These are phyloP conservation scores for Aspergillus niger DNA, from an alignment of 2,329 filamentous ascomycete genomes.

Conservation along the genomic window DNA sequence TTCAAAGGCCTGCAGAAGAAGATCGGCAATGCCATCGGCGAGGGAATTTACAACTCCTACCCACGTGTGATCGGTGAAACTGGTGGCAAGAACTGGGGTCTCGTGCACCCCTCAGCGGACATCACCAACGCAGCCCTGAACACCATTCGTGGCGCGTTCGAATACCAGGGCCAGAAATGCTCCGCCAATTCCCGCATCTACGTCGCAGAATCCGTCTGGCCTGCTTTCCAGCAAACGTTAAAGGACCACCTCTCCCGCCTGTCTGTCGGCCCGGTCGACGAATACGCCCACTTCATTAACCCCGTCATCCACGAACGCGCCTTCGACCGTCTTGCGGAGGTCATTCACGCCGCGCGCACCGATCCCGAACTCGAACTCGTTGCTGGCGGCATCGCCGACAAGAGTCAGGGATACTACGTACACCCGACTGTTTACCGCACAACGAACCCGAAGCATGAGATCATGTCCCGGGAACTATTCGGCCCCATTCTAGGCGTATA, in stretches of 20 bases:
- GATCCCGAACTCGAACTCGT: slow-evolving; percentile 74
- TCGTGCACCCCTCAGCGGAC: slow-evolving; percentile 76
- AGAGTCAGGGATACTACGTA: slow-evolving; percentile 73
- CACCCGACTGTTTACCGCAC: slow-evolving; percentile 79
- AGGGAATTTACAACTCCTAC: slow-evolving; percentile 79
- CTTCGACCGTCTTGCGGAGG: slow-evolving; percentile 75
- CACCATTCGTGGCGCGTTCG: slow-evolving; percentile 81
- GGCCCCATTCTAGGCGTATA: slow-evolving; percentile 73
- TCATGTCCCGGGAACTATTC: slow-evolving; percentile 78
- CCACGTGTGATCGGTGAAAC: slow-evolving; percentile 88
- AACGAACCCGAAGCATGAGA: slow-evolving; percentile 69
- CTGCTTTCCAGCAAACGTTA: slow-evolving; percentile 68
- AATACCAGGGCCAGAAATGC: slow-evolving; percentile 91
- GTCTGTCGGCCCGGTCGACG: slow-evolving; percentile 68
- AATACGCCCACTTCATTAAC: slow-evolving; percentile 69
- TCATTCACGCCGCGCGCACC: slow-evolving; percentile 74
- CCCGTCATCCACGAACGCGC: slow-evolving; percentile 82
- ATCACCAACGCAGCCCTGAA: slow-evolving; percentile 76
- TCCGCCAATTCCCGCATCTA: slow-evolving; percentile 80
- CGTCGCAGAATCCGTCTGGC: slow-evolving; percentile 71
- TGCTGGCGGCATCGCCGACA: slow-evolving; percentile 71
- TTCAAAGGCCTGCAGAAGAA: slow-evolving; percentile 86
- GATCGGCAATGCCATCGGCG: slow-evolving; percentile 77
- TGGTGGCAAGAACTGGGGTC: slow-evolving; percentile 89
- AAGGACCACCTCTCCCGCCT: slow-evolving; percentile 66